Percentiles rank a stretch among this genome's conserved stretches.
These are phyloP conservation scores for Pleodorina starrii DNA, from an alignment of 139 green algal species.

Conservation along the genomic window DNA sequence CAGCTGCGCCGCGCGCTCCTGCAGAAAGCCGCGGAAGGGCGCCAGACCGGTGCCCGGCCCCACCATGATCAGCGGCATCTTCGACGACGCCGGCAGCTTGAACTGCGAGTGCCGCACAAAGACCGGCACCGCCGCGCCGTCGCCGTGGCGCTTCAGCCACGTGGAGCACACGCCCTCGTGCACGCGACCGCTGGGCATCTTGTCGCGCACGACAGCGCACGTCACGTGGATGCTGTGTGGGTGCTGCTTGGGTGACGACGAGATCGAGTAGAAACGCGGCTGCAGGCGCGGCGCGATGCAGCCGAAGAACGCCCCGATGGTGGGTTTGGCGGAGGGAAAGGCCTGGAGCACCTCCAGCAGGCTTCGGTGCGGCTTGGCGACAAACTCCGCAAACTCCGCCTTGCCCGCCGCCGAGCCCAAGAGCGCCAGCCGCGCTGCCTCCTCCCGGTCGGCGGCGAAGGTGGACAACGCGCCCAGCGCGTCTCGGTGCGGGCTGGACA, in stretches of 20 bases:
- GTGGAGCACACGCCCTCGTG: conserved; percentile 86
- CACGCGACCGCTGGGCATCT: conserved; percentile 77
- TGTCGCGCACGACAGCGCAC: conserved; percentile 78
- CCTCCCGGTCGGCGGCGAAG: conserved; percentile 65
- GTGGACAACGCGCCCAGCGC: conserved; percentile 83
- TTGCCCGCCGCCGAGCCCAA: conserved; percentile 81
- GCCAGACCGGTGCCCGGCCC: conserved; percentile 97
- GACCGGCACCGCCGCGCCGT: conserved; percentile 67
- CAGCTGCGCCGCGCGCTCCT: conserved; percentile 79
- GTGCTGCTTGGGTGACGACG: conserved; percentile 76
- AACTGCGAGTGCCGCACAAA: conserved; percentile 93
- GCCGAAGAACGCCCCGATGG: conserved; percentile 92
- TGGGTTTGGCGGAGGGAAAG: conserved; percentile 86
- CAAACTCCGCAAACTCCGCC: conserved; percentile 78
- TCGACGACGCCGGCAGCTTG: conserved; percentile 82
- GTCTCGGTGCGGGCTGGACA: conserved; percentile 80
- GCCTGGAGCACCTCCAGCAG: conserved; percentile 87
- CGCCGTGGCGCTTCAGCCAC: conserved; percentile 64
- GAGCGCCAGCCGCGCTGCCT: conserved; percentile 73
- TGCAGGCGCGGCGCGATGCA: conserved; percentile 87
- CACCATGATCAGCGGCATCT: conserved; percentile 94
- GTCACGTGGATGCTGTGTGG: conserved; percentile 86
- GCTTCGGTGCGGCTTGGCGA: conserved; percentile 68
- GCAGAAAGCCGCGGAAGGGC: conserved; percentile 97
- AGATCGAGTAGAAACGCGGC: conserved; percentile 94